phyloP scores from a whole-genome alignment of 2,329 filamentous ascomycete species.

The Botryotinia globosa region DNA sequence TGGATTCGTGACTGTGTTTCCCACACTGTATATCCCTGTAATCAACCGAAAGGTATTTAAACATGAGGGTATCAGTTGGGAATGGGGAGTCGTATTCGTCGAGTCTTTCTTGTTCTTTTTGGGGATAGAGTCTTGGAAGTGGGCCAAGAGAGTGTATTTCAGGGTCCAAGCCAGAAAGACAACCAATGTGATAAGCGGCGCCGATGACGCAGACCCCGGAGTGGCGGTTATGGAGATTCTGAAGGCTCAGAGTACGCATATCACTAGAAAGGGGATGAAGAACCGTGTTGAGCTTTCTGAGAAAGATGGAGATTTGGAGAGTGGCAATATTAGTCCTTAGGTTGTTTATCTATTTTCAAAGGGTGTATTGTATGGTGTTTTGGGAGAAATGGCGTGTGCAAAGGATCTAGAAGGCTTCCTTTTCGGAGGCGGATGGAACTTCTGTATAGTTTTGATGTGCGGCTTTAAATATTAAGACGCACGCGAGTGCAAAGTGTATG shows the following conservation, averaged over 20 bases:
- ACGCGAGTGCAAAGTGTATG: not conserved
- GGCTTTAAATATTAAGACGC: not conserved
- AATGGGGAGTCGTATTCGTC: constrained; percentile 67
- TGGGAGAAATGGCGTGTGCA: not conserved
- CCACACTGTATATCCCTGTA: constrained; percentile 65
- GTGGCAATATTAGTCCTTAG: not conserved
- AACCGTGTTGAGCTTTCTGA: not conserved
- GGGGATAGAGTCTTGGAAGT: constrained; percentile 66
- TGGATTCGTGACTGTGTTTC: constrained; percentile 56
- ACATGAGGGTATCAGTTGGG: constrained; percentile 63
- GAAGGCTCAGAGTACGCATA: constrained; percentile 1
- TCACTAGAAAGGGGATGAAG: not conserved
- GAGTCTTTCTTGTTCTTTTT: constrained; percentile 59
- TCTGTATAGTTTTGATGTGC: not conserved
- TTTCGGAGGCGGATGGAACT: not conserved
- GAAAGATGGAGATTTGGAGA: constrained; percentile 2
- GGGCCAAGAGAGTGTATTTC: constrained; percentile 50
- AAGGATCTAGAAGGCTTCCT: not conserved
- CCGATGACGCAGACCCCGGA: not conserved
- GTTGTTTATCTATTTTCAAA: not conserved
- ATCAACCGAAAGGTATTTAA: constrained; percentile 65
- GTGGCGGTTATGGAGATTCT: not conserved
- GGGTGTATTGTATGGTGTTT: too few relatives aligned
- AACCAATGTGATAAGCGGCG: too few relatives aligned
- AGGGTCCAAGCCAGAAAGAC: not conserved